Base-by-base conservation (phyloP, 495 filamentous ascomycete species). In the Penicillium samsonianum region DNA sequence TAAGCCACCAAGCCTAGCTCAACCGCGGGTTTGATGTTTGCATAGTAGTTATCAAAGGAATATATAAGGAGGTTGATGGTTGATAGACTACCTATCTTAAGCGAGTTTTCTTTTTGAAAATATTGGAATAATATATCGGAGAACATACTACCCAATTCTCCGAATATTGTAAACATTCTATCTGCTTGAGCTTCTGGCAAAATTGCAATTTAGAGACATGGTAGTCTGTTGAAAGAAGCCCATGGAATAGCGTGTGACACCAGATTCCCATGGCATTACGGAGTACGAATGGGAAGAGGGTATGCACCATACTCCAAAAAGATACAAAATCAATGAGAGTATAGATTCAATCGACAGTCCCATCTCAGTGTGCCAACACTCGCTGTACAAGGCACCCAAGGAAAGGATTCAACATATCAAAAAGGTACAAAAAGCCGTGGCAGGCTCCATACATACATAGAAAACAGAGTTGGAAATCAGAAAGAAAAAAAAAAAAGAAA, bases 371-470 rank as follows among this genome's bases (percentile, higher is more conserved):
- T 63, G 59, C 59, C 46, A 44, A 53, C 48, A 67, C 64, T 68
- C 63, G 60, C 67, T 67, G 59, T 69, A 65, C 64, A 65, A 12
- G 53, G 52, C 64, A 63, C 47, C 30, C 56, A 17, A 40, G 46
- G 46, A 38, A 50, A 61, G 10, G 37, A 5, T 43, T 49, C 31
- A 19, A 65, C 55, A 33, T 31, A 31, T 53, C 42, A 55, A 59
- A 33, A 40, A 62, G 25, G 57, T 56, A 50, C 53, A 59, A 58
- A 63, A 63, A 56, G 40, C 43, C 47, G 23, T 42, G 12, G 6
- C 7, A 50, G 47, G 59, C 42, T 59, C 40, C 67, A 67, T 69
- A 67, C 45, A 50, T 65, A 69, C 67, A 69, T 53, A 55, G 56
- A 64, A 64, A 67, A 25, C 41, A 54, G 22, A 33, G 14, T 25